Evolutionary conservation across 345 rosid species (phyloP), one percentile per base, ranked within the genome.

Genomic region (Barbarea vulgaris): DNA sequence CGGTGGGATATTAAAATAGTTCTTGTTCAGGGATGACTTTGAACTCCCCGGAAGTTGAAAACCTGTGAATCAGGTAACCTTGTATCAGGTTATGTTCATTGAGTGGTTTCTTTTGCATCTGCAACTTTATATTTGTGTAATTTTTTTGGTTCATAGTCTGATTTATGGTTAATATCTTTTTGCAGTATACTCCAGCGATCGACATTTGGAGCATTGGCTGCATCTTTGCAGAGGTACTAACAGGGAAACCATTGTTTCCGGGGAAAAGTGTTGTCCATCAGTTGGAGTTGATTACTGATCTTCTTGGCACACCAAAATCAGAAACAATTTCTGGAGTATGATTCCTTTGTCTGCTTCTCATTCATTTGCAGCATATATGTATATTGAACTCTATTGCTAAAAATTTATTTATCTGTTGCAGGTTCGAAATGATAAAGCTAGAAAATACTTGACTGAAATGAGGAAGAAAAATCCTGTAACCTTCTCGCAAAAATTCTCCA

Each of bases 11-110:
- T 89, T 85, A 87, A 85, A 90, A 87, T 81, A 71, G 83, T 90
- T 95, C 88, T 90, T 90, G 92, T 95, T 95, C 81, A 95, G 99
- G 99, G 97, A 92, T 96, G 97, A 87, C 89, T 90, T 81, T 92
- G 97, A 94, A 85, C 93, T 90, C 93, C 97, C 90, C 87, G 91
- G 97, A 90, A 87, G 99, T 92, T 90, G 96, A 90, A 87, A 81
- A 69, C 84, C 96, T 91, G 78, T 90, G 85, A 77, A 85, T 85
- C 97, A 90, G 96, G 97, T 92, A 95, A 90, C 77, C 21, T 85
- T 87, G 89, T 85, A 65, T 64, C 77, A 72, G 81, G 81, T 77
- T 77, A 72, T 77, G 81, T 65, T n/a, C 73, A 77, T 77, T 77
- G 73, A 64, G 73, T 71, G 81, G 67, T 57, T 77, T 58, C 30